A percentile compares a stretch with the other conserved stretches of the same genome.
These are phyloP conservation scores for Venustampulla echinocandica DNA, from an alignment of 495 filamentous ascomycete genomes.

Conservation along the genomic window DNA sequence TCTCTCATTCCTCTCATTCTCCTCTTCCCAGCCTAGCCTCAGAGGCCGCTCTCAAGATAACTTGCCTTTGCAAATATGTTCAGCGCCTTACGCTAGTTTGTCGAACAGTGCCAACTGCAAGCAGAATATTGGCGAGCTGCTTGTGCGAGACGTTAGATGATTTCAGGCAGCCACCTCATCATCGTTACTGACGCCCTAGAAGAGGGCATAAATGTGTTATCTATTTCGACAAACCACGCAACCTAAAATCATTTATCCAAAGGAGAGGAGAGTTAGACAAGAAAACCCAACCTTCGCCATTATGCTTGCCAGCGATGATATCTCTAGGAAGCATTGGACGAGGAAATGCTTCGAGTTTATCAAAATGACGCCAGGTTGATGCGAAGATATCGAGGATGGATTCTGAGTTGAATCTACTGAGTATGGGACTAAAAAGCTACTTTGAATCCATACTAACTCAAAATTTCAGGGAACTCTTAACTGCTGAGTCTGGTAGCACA, in stretches of 20 bases:
- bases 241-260: slow-evolving; percentile 80
- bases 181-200: slow-evolving; percentile 77
- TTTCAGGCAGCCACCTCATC: slow-evolving; percentile 67
- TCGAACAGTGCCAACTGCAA: slow-evolving; percentile 1
- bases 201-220: slow-evolving; percentile 90
- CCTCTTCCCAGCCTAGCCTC: no score
- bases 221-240: slow-evolving; percentile 65
- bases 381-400: slow-evolving; percentile 29
- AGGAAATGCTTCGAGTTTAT: slow-evolving; percentile 38
- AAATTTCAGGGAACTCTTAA: slow-evolving; percentile 48
- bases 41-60: no score
- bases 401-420: slow-evolving; percentile 45
- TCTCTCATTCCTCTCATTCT: no score
- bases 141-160: slow-evolving; percentile 44
- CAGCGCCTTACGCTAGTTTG: slow-evolving; percentile 1
- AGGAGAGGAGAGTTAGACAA: slow-evolving; percentile 72
- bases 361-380: slow-evolving; percentile 53
- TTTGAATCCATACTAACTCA: neutral
- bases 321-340: slow-evolving; percentile 25
- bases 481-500: slow-evolving; percentile 59
- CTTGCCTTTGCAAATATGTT: no score
- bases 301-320: slow-evolving; percentile 32
- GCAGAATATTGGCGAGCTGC: slow-evolving; percentile 2
- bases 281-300: slow-evolving; percentile 60
- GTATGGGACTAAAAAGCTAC: neutral